Conservation (phyloP, 257 asterid genomes). For the Coffea eugenioides region DNA sequence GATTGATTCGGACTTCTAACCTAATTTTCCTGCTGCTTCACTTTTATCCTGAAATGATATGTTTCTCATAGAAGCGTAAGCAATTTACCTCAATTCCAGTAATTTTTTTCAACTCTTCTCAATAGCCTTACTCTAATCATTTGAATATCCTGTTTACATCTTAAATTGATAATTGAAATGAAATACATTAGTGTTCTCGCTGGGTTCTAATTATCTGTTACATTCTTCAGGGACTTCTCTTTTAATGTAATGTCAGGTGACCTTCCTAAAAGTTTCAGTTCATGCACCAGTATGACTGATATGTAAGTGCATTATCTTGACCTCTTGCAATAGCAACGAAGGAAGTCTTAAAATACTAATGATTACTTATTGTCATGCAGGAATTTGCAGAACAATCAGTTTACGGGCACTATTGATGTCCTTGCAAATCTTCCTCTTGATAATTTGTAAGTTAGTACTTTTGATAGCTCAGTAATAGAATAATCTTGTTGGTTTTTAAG, state of each 20-base stretch:
- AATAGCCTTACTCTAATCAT: not conserved
- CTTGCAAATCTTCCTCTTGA: slow-evolving; percentile 87
- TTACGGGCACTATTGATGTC: slow-evolving; percentile 81
- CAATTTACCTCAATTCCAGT: not conserved
- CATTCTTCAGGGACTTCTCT: slow-evolving; percentile 76
- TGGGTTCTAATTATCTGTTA: slow-evolving; percentile 14
- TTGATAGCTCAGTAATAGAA: slow-evolving; percentile 12
- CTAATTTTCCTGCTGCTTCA: not conserved
- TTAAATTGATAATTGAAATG: not conserved
- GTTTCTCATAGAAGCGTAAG: not conserved
- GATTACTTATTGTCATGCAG: slow-evolving; percentile 39
- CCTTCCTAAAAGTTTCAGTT: slow-evolving; percentile 70
- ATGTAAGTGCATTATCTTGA: slow-evolving; percentile 52
- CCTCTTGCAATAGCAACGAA: slow-evolving; percentile 2
- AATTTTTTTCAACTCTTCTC: too few species aligned
- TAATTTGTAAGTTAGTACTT: slow-evolving; percentile 53
- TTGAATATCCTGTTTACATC: not conserved
- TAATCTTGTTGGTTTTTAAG: not conserved
- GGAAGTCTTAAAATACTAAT: not conserved
- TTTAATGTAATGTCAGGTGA: slow-evolving; percentile 64
- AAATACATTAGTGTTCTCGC: not conserved
- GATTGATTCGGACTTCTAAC: not conserved
- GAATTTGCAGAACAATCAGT: slow-evolving; percentile 90
- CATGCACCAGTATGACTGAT: slow-evolving; percentile 44
- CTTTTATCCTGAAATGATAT: not conserved